Evolutionary conservation across 192 early-diverging fungal genomes (phyloP).

Genomic region (Coemansia sp.): DNA sequence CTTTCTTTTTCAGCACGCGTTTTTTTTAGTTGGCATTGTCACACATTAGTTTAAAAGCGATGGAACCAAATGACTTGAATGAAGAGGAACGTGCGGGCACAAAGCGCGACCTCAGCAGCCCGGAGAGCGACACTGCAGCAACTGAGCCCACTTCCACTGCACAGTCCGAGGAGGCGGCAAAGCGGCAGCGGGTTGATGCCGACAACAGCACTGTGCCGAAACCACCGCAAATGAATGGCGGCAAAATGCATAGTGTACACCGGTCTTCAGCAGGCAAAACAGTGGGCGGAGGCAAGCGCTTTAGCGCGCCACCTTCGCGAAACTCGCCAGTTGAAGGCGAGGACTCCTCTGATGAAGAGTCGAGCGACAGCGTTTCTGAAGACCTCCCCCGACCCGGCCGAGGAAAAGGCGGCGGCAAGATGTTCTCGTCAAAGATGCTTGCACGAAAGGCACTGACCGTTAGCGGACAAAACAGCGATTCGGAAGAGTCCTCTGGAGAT

Average conservation of each 20-base stretch:
- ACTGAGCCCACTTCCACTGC: neutral
- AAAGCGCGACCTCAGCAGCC: slow-evolving; percentile 15
- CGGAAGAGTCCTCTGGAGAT: slow-evolving; percentile 6
- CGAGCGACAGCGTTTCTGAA: slow-evolving; percentile 8
- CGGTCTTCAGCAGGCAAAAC: slow-evolving; percentile 40
- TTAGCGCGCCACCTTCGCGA: slow-evolving; percentile 24
- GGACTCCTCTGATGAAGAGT: slow-evolving; percentile 13
- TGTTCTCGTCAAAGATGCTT: slow-evolving; percentile 54
- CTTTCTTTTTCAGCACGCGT: too few species aligned
- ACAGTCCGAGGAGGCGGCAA: neutral
- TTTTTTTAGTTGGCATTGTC: too few species aligned
- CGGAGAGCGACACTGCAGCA: neutral
- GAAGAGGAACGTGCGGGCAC: slow-evolving; percentile 5
- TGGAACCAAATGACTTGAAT: neutral
- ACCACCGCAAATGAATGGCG: neutral
- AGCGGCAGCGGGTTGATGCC: slow-evolving; percentile 4
- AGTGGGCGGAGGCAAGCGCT: slow-evolving; percentile 41
- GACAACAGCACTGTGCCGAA: neutral
- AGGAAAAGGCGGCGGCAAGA: slow-evolving; percentile 52
- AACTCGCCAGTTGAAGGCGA: slow-evolving; percentile 19
- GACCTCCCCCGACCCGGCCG: slow-evolving; percentile 21
- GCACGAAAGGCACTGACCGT: slow-evolving; percentile 36
- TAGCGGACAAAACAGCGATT: slow-evolving; percentile 27
- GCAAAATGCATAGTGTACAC: slow-evolving; percentile 6
- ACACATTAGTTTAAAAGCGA: neutral